Evolutionary conservation across 345 rosid species (phyloP).

Genomic region (Hirschfeldia incana): DNA sequence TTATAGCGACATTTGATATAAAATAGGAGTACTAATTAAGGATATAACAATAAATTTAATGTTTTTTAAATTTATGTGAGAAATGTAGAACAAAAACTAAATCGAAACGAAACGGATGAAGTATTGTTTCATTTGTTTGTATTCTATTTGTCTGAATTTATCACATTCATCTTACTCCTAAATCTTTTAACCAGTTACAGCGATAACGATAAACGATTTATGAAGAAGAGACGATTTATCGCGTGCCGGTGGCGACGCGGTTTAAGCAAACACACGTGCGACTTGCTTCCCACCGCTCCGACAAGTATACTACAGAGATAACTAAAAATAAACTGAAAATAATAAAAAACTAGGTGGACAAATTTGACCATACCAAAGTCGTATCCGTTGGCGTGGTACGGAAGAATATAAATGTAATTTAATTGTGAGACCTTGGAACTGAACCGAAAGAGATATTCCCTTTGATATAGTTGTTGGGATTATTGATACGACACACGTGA

Average conservation of each 20-base stretch:
- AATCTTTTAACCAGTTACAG: not conserved
- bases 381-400: slow-evolving; percentile 23
- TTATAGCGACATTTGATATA: too few relatives aligned
- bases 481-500: slow-evolving; percentile 44
- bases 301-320: slow-evolving; percentile 24
- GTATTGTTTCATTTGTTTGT: not conserved
- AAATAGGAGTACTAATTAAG: too few relatives aligned
- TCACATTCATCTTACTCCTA: not conserved
- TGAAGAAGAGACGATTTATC: slow-evolving; percentile 9
- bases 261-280: slow-evolving; percentile 58
- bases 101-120: too few relatives aligned
- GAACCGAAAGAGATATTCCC: slow-evolving; percentile 28
- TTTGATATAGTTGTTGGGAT: slow-evolving; percentile 43
- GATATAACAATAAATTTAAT: too few relatives aligned
- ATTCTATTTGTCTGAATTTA: not conserved
- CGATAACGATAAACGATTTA: not conserved
- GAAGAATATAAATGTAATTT: slow-evolving; percentile 29
- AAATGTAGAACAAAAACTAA: too few relatives aligned
- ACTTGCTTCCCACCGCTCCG: slow-evolving; percentile 47
- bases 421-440: not conserved
- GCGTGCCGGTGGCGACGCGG: slow-evolving; percentile 48
- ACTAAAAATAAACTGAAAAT: not conserved
- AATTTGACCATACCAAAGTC: slow-evolving; percentile 39
- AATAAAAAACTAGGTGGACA: slow-evolving; percentile 12
- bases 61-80: too few relatives aligned